phyloP scores from a whole-genome alignment of 2,329 filamentous ascomycete genomes.

The Coniochaeta hoffmannii region DNA sequence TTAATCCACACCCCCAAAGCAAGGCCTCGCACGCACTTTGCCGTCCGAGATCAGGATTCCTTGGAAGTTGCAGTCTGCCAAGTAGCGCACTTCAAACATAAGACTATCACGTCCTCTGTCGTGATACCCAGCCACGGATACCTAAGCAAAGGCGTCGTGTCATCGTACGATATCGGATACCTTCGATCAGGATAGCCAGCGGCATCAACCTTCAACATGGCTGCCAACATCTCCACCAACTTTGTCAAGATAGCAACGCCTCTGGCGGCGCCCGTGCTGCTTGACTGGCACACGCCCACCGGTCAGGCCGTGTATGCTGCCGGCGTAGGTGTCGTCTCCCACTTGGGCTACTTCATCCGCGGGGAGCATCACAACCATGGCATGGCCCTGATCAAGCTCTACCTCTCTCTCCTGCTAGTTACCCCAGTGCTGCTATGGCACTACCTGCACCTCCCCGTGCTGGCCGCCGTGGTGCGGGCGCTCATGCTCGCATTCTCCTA shows the following conservation, averaged over 20 bases:
- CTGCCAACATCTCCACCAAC: neutral
- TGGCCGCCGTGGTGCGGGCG: neutral
- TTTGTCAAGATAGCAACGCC: neutral
- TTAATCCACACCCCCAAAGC: neutral
- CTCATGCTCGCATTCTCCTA: slow-evolving; percentile 2
- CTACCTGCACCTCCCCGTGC: slow-evolving; percentile 1
- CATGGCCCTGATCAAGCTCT: slow-evolving; percentile 2
- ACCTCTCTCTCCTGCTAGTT: neutral
- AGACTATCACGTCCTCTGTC: neutral
- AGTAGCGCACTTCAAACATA: neutral
- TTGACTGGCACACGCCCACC: neutral
- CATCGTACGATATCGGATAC: too few species aligned
- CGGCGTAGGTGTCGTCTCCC: slow-evolving; percentile 1
- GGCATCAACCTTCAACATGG: neutral
- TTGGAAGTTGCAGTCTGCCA: too few species aligned
- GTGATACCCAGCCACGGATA: neutral
- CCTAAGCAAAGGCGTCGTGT: too few species aligned
- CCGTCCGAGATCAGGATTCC: too few species aligned
- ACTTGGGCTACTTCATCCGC: slow-evolving; percentile 6
- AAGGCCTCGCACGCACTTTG: too few species aligned
- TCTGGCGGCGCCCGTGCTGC: neutral
- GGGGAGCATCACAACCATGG: slow-evolving; percentile 6
- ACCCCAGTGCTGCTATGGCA: neutral
- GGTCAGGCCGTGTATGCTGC: slow-evolving; percentile 3
- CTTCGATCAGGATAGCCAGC: too few species aligned